Evolutionary conservation across 1,139 yeast genomes (phyloP).

Genomic region (Protomyces lactucae-debilis): DNA sequence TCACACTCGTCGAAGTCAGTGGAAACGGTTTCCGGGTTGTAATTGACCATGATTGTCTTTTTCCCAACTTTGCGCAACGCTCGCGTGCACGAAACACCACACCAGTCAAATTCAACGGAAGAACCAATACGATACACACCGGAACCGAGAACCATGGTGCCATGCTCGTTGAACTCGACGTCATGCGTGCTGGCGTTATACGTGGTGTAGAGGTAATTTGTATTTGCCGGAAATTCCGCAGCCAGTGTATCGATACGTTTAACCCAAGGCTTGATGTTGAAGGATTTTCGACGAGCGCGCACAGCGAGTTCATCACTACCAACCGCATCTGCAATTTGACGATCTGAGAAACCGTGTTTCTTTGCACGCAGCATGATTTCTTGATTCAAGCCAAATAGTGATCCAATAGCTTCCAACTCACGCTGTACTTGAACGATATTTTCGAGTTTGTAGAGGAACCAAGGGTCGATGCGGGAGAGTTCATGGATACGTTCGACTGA

Average conservation of each 20-base stretch:
- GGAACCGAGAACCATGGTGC: conserved; percentile 92
- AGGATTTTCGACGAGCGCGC: conserved; percentile 69
- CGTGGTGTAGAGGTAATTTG: conserved; percentile 93
- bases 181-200: conserved; percentile 88
- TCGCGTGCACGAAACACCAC: conserved; percentile 96
- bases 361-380: conserved; percentile 75
- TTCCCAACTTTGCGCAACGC: conserved; percentile 82
- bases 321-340: conserved; percentile 77
- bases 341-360: conserved; percentile 91
- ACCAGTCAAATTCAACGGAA: conserved; percentile 98
- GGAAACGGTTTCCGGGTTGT: conserved; percentile 97
- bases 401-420: conserved; percentile 62
- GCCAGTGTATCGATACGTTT: conserved; percentile 96
- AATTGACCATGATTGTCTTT: conserved; percentile 92
- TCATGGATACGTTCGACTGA: conserved; percentile 89
- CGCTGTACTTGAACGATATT: conserved; percentile 85
- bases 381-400: conserved; percentile 55
- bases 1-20: conserved; percentile 98
- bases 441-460: conserved; percentile 91
- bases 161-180: conserved; percentile 78
- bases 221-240: conserved; percentile 97
- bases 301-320: conserved; percentile 69
- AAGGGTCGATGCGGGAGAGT: conserved; percentile 83
- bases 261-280: conserved; percentile 83
- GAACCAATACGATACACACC: conserved; percentile 99